Conservation (phyloP, 2,329 filamentous ascomycete genomes). For the Talaromyces sp. region DNA sequence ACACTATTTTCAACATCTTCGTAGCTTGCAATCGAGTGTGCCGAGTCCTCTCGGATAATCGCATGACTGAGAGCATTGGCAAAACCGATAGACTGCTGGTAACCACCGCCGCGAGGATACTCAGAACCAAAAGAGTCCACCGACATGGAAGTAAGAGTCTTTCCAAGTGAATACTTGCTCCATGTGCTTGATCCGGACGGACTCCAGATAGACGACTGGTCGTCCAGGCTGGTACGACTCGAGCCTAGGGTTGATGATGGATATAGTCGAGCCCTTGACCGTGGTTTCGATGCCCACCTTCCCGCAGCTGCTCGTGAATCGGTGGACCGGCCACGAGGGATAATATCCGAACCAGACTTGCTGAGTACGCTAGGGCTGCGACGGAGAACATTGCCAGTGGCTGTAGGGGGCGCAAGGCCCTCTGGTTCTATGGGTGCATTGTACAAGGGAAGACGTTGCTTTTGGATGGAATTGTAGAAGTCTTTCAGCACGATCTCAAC, state of each 20-base stretch:
- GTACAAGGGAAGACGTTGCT: slow-evolving; percentile 79
- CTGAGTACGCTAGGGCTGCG: slow-evolving; percentile 86
- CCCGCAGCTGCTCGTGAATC: slow-evolving; percentile 61
- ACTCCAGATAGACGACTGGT: slow-evolving; percentile 84
- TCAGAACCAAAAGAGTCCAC: slow-evolving; percentile 82
- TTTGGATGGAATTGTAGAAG: slow-evolving; percentile 84
- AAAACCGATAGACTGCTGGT: slow-evolving; percentile 95
- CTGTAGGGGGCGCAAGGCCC: slow-evolving; percentile 18
- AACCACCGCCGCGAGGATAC: slow-evolving; percentile 66
- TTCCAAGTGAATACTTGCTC: slow-evolving; percentile 89
- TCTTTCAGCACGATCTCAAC: slow-evolving; percentile 87
- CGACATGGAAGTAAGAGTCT: slow-evolving; percentile 86
- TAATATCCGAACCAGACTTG: slow-evolving; percentile 80
- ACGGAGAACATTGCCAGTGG: slow-evolving; percentile 58
- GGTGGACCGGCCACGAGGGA: slow-evolving; percentile 63
- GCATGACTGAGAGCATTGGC: slow-evolving; percentile 94
- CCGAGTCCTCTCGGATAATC: slow-evolving; percentile 77
- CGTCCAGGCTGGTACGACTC: slow-evolving; percentile 89
- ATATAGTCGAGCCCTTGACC: slow-evolving; percentile 72
- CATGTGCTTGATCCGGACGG: slow-evolving; percentile 88
- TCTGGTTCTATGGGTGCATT: slow-evolving; percentile 54
- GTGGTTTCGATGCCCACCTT: slow-evolving; percentile 79
- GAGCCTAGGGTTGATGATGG: slow-evolving; percentile 78
- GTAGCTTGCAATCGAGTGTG: slow-evolving; percentile 46
- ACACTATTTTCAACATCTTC: slow-evolving; percentile 58